Evolutionary conservation across 2,329 filamentous ascomycete genomes (phyloP), one percentile per base, ranked within the genome.

Genomic region (Hypoxylon sp.): DNA sequence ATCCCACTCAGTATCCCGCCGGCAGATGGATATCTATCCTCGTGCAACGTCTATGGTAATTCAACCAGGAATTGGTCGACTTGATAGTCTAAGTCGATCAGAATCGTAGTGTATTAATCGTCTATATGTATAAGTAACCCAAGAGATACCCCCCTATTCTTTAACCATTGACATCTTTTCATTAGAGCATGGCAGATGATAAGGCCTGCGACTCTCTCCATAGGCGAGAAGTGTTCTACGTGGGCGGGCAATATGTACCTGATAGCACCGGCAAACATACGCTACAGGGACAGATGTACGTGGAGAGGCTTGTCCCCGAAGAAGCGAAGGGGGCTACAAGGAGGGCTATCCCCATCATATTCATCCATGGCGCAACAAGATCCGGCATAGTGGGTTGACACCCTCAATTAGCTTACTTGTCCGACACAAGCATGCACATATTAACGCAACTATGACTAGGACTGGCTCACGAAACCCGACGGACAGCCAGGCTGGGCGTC

Each of bases 271-370:
- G 77, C 1, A 75, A 71, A 3, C 76, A 80, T 64, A 72, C 77
- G 45, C 71, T 76, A 21, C 74, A 75, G 28, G 73, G 71, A 11
- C 85, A 87, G 77, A 85, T 87, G 79, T 87, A 87, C 69, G 83
- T 87, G 28, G 86, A 87, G 76, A 62, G 60, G 36, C 60, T 74
- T 17, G 79, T 79, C 60, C 77, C 86, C 14, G 69, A 72, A 5
- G 82, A 84, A 13, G 65, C 72, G 5, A 23, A 50, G 9, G 74
- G 73, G 34, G 71, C 63, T 32, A 70, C 53, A 41, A 74, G 73
- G 14, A 67, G 43, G 49, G 45, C 65, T 2, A 72, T 63, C 34
- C 82, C 82, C 0, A 74, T 84, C 34, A 72, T 84, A 25, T 76
- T 84, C 57, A 80, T 84, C 51, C 80, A 83, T 43, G 83, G 83